Evolutionary conservation across 108 stramenopile genomes (phyloP).

Genomic region (Fragilaria radians): DNA sequence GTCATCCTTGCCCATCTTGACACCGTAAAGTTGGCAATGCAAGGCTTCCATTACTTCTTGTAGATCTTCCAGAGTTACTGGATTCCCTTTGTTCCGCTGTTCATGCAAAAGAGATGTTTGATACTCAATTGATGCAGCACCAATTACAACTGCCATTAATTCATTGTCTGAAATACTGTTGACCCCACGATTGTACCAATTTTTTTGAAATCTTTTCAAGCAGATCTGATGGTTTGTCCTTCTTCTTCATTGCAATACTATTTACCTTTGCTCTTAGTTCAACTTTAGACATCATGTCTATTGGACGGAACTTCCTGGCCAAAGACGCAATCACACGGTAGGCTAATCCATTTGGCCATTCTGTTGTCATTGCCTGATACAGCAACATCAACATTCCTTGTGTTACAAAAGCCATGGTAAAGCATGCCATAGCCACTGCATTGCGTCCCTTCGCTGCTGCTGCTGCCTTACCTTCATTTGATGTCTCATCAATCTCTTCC

Average conservation of each 20-base stretch:
- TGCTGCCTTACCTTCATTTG: slow-evolving; percentile 2
- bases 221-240: no score
- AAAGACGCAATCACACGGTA: slow-evolving; percentile 1
- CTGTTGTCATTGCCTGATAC: slow-evolving; percentile 1
- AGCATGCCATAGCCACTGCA: not conserved
- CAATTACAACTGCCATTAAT: no score
- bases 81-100: no score
- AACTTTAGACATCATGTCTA: slow-evolving; percentile 2
- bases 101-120: no score
- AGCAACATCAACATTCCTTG: not conserved
- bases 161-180: no score
- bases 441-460: slow-evolving; percentile 2
- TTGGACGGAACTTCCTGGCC: not conserved
- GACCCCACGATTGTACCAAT: slow-evolving; percentile 1
- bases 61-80: no score
- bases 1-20: no score
- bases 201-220: no score
- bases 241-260: not conserved
- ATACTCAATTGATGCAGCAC: no score
- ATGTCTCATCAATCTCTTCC: no score
- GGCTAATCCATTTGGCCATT: slow-evolving; percentile 12
- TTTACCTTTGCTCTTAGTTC: not conserved
- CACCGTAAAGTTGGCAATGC: no score
- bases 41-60: no score
- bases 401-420: slow-evolving; percentile 7